phyloP scores from a whole-genome alignment of 768 basidiomycete species.

The Artomyces pyxidatus region DNA sequence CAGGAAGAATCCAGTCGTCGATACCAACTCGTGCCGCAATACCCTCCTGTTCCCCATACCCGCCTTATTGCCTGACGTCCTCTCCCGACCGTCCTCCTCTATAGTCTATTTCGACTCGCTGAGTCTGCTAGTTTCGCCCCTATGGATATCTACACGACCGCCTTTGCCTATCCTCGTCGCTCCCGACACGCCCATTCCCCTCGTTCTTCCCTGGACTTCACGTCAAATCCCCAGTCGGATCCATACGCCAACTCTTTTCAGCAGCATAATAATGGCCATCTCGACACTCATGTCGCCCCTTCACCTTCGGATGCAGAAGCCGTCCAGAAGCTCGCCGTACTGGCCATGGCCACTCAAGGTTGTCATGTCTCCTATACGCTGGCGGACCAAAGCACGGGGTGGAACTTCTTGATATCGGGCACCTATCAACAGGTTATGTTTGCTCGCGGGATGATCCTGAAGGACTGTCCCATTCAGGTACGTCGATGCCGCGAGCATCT shows the following conservation, averaged over 20 bases:
- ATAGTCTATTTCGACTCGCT: slow-evolving; percentile 21
- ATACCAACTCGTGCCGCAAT: slow-evolving; percentile 13
- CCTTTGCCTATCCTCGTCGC: slow-evolving; percentile 86
- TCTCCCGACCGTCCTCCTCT: slow-evolving; percentile 16
- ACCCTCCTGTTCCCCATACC: slow-evolving; percentile 15
- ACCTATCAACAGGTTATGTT: slow-evolving; percentile 90
- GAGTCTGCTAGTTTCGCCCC: slow-evolving; percentile 16
- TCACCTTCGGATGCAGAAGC: slow-evolving; percentile 57
- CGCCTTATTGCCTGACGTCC: slow-evolving; percentile 18
- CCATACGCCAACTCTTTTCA: slow-evolving; percentile 27
- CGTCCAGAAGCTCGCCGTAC: slow-evolving; percentile 69
- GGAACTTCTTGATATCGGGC: slow-evolving; percentile 89
- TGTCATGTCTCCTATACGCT: slow-evolving; percentile 77
- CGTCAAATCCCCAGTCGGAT: slow-evolving; percentile 37
- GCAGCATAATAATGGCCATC: slow-evolving; percentile 22
- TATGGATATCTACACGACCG: slow-evolving; percentile 95
- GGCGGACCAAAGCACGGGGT: slow-evolving; percentile 62
- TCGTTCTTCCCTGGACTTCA: slow-evolving; percentile 56
- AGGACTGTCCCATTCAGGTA: slow-evolving; percentile 84
- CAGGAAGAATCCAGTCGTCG: slow-evolving; percentile 1
- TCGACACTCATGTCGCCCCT: slow-evolving; percentile 22
- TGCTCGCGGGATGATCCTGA: slow-evolving; percentile 80
- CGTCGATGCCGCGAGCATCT: slow-evolving; percentile 18
- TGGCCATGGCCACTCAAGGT: slow-evolving; percentile 73
- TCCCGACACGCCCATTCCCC: slow-evolving; percentile 61